Evolutionary conservation across 2,329 filamentous ascomycete genomes (phyloP).

Genomic region (Zymoseptoria brevis): DNA sequence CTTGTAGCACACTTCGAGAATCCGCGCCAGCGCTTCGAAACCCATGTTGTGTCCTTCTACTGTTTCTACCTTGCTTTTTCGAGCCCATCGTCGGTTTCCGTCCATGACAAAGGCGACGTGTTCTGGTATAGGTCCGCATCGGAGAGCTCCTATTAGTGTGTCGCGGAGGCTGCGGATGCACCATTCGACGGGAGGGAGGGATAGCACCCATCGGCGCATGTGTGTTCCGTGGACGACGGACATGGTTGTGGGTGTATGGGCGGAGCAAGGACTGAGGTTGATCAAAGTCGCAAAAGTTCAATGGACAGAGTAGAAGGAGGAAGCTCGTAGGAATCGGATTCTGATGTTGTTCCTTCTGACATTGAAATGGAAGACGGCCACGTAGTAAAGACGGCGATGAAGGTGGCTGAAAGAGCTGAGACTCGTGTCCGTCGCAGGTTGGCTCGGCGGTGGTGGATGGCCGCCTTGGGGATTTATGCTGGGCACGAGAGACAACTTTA

Average conservation of each 20-base stretch:
- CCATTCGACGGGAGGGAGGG: conserved; percentile 89
- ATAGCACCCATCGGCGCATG: conserved; percentile 67
- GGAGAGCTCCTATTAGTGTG: conserved; percentile 77
- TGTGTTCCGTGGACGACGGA: conserved; percentile 44
- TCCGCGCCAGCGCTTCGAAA: conserved; percentile 89
- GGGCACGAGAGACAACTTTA: not conserved
- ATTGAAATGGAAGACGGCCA: not conserved
- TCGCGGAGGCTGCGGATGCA: conserved; percentile 70
- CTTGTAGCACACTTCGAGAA: conserved; percentile 97
- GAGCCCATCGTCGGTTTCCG: conserved; percentile 87
- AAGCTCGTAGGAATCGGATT: not conserved
- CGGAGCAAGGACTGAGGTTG: not conserved
- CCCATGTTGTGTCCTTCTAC: conserved; percentile 93
- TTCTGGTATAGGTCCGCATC: conserved; percentile 83
- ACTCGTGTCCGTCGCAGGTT: not conserved
- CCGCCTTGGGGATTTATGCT: not conserved
- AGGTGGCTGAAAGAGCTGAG: not conserved
- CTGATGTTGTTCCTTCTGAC: not conserved
- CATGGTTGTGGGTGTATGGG: not conserved
- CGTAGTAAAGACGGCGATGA: not conserved
- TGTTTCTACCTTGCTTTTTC: conserved; percentile 85
- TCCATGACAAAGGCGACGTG: conserved; percentile 99
- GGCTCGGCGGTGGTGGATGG: not conserved
- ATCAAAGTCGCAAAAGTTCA: not conserved
- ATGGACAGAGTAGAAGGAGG: not conserved